Base-by-base conservation (phyloP, 306 rosid genomes). In the Trifolium subterraneum region DNA sequence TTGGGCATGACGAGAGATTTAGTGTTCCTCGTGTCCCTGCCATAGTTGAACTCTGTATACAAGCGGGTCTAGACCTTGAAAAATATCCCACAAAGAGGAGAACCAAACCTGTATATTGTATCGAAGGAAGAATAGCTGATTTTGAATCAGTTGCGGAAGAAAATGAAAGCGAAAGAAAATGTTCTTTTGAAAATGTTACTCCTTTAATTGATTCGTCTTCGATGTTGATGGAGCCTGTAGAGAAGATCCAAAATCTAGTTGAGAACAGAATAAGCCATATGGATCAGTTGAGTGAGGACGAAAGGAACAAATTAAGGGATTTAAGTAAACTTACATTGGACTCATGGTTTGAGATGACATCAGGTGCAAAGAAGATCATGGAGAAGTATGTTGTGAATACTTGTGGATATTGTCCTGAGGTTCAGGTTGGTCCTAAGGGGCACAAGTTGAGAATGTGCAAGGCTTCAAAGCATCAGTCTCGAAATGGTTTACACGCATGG, bases 401-500 rank as follows among this genome's bases (percentile, higher is more conserved):
- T 16, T 92, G 96, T 60, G 98, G 96, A 56, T 92, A 88, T 79
- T 92, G 96, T 79, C 85, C 90, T 6, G 95, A 92, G 84, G 84
- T 92, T 10, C 96, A 90, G 81, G 98, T 90, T 31, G 95, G 96
- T 72, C 95, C 92, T 3, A 87, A 82, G 86, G 96, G 98, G 45
- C 98, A 92, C 82, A 92, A 92, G 83, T 90, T 90, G 71, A 90
- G 98, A 80, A 84, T 84, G 87, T 90, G 98, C 74, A 83, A 85
- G 84, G 98, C 91, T 60, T 83, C 94, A n/a, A 90, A 88, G 84
- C 98, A 92, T 74, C 98, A 90, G 75, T 88, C 92, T 58, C 91
- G 96, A 9, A 81, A 92, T 22, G 98, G 98, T 54, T 78, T 92
- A 79, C 98, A 92, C 70, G 96, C 96, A 64, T 93, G 98, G 98